Evolutionary conservation across 1,284 basidiomycete species (phyloP).

Genomic region (Microbotryomycetes sp.): DNA sequence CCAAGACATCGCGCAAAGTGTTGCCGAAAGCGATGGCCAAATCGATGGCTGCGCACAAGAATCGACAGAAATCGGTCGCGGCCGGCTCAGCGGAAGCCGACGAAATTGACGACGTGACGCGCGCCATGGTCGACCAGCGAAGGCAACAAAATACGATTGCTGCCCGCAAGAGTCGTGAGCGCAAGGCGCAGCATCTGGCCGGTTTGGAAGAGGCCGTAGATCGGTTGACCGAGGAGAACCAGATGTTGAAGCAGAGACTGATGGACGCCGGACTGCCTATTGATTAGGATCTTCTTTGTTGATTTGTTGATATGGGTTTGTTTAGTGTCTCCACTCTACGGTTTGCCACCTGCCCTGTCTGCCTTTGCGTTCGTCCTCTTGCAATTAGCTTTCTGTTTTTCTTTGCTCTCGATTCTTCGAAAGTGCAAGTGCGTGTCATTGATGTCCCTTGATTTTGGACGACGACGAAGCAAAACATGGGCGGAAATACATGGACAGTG

Average conservation of each 20-base stretch:
- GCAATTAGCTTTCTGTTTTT: no score
- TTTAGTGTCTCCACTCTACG: neutral
- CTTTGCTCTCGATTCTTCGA: no score
- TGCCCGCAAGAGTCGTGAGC: neutral
- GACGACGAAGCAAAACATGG: no score
- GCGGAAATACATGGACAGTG: no score
- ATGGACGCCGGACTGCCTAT: neutral
- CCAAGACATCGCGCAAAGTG: slow-evolving; percentile 6
- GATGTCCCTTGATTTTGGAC: no score
- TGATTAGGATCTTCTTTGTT: neutral
- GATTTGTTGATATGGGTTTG: neutral
- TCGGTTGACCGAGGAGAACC: neutral
- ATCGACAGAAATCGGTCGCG: neutral
- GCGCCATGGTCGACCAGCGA: neutral
- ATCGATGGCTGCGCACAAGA: neutral
- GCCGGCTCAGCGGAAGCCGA: neutral
- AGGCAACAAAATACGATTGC: neutral
- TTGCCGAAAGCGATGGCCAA: slow-evolving; percentile 2
- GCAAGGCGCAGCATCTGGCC: neutral
- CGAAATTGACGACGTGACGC: neutral
- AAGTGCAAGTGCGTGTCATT: no score
- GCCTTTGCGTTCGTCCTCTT: no score
- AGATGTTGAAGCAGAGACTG: neutral
- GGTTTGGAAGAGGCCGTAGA: neutral
- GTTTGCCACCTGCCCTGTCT: no score